Evolutionary conservation across 768 basidiomycete species (phyloP), one percentile per base, ranked within the genome.

Genomic region (Rhodotorula paludigena): DNA sequence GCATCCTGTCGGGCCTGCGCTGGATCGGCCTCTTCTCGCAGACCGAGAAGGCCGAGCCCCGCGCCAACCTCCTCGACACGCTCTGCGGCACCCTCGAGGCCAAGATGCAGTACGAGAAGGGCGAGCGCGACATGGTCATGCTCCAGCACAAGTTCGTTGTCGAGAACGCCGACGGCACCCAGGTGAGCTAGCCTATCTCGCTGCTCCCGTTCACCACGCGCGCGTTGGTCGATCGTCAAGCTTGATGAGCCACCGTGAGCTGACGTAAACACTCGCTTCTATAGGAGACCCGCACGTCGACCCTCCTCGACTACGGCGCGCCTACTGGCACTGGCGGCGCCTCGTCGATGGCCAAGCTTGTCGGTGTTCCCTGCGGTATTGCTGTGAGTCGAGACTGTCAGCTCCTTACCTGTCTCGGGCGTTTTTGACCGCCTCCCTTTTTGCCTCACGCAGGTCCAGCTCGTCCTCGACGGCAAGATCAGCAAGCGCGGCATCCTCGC

Each of bases 141-240:
- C 85, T 99, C 60, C 94, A 97, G 80, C 94, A 99, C 84, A 94
- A 93, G 82, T 98, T 99, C 77, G 80, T 90, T 74, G 87, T 98
- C 44, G 87, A 92, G 77, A 89, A 88, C 84, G 82, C 84, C 41
- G 90, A 97, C 75, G 92, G 94, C 54, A 83, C 80, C 55, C 81
- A 84, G 80, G 87, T 86, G 67, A 58, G 83, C 74, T 45, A 15
- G 10, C 28, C 6, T 14, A 12, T 49, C 18, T 10, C n/a, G 23
- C 30, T 63, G 32, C 60, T 23, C 2, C 32, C 33, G 18, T 12
- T 35, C 8, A 36, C 30, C 21, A 8, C n/a, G 21, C 39, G 3
- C n/a, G 21, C 47, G 5, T 23, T 47, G 30, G 45, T n/a, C 5
- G 28, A 3, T 10, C 20, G 3, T 20, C 32, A 8, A 9, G n/a